phyloP scores from a whole-genome alignment of 2,329 filamentous ascomycete species.

The Aaosphaeria arxii region DNA sequence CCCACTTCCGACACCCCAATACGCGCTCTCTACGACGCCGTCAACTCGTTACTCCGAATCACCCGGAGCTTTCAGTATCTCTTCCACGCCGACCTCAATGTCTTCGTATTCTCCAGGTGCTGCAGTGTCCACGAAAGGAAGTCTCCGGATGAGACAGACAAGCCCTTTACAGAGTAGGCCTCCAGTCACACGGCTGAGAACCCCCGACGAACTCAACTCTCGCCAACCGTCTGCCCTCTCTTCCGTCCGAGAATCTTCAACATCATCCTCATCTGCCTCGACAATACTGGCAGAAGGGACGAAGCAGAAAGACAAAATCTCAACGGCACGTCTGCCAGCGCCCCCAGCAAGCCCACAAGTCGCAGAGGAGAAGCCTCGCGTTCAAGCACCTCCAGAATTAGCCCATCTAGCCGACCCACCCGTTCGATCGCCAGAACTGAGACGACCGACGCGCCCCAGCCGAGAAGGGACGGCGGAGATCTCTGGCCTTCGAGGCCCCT shows the following conservation, averaged over 20 bases:
- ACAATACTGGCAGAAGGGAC: slow-evolving; percentile 58
- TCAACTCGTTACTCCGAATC: slow-evolving; percentile 76
- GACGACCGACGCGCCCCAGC: slow-evolving; percentile 45
- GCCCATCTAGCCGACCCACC: slow-evolving; percentile 63
- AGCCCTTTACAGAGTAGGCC: slow-evolving; percentile 58
- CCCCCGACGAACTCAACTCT: slow-evolving; percentile 48
- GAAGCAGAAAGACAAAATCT: slow-evolving; percentile 41
- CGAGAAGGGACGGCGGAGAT: slow-evolving; percentile 46
- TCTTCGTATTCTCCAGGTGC: slow-evolving; percentile 70
- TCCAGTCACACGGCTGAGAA: slow-evolving; percentile 58
- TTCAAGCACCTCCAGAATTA: slow-evolving; percentile 36
- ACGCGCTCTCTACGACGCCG: slow-evolving; percentile 66
- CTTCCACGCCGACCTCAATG: slow-evolving; percentile 75
- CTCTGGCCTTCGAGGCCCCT: slow-evolving; percentile 44
- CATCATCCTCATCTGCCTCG: slow-evolving; percentile 70
- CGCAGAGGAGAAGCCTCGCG: slow-evolving; percentile 9
- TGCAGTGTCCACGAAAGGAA: slow-evolving; percentile 42
- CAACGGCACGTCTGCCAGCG: slow-evolving; percentile 20
- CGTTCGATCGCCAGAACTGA: slow-evolving; percentile 44
- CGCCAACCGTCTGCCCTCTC: slow-evolving; percentile 59
- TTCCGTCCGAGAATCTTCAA: slow-evolving; percentile 66
- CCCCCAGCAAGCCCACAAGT: slow-evolving; percentile 54
- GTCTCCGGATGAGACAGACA: slow-evolving; percentile 51
- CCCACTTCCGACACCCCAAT: slow-evolving; percentile 65
- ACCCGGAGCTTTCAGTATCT: slow-evolving; percentile 69